Conservation (phyloP, 345 rosid genomes). For the Ailanthus altissimus region DNA sequence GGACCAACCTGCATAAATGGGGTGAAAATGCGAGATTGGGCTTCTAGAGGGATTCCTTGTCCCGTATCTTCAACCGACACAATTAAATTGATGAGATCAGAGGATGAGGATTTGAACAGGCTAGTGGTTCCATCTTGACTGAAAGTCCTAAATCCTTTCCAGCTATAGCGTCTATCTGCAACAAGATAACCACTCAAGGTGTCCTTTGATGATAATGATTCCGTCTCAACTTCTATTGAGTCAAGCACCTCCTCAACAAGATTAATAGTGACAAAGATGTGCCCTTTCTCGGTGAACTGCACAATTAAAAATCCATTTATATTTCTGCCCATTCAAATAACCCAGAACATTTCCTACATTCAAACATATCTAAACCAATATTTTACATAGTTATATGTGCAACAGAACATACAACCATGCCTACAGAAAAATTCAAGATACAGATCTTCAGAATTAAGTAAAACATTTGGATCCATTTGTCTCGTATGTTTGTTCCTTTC, state of each 20-base stretch:
- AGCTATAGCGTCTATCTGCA: conserved; percentile 67
- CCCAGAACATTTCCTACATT: background rate
- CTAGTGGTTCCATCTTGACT: conserved; percentile 42
- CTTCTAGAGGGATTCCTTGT: conserved; percentile 82
- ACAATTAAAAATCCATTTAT: conserved; percentile 20
- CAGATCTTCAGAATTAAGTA: background rate
- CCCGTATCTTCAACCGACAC: conserved; percentile 98
- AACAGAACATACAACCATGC: background rate
- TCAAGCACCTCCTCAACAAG: conserved; percentile 77
- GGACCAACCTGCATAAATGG: conserved; percentile 97
- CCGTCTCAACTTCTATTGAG: conserved; percentile 50
- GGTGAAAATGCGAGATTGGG: conserved; percentile 86
- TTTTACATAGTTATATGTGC: background rate
- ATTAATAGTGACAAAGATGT: conserved; percentile 79
- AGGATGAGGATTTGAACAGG: conserved; percentile 35
- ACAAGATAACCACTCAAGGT: conserved; percentile 86
- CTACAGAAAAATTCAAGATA: background rate
- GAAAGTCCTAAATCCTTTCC: conserved; percentile 70
- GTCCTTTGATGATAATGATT: conserved; percentile 46
- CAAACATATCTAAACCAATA: background rate
- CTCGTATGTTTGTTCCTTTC: background rate
- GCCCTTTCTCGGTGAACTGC: conserved; percentile 94
- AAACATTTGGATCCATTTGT: conserved; percentile 6
- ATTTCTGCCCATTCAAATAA: background rate
- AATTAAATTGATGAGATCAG: conserved; percentile 57